These are phyloP conservation scores for Leccinum disarticulatum DNA, from an alignment of 768 basidiomycete genomes.

Conservation along the genomic window DNA sequence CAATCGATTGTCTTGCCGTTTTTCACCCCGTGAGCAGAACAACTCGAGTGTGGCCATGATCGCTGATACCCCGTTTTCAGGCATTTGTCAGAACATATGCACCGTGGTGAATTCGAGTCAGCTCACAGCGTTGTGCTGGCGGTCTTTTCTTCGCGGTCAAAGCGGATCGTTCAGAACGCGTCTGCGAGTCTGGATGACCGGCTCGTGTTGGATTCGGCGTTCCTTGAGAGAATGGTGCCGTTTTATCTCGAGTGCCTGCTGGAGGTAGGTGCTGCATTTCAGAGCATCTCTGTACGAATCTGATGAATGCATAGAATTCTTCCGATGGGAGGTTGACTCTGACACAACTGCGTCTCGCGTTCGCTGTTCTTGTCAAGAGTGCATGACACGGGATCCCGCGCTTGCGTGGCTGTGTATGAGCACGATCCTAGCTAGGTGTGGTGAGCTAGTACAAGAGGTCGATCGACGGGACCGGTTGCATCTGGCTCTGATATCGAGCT, in stretches of 20 bases:
- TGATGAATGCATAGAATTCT: conserved; percentile 51
- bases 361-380: conserved; percentile 64
- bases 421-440: conserved; percentile 50
- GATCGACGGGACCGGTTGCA: conserved; percentile 53
- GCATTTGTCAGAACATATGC: conserved; percentile 52
- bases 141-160: conserved; percentile 63
- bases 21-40: conserved; percentile 58
- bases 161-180: conserved; percentile 26
- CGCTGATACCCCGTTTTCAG: conserved; percentile 35
- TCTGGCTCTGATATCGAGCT: conserved; percentile 61
- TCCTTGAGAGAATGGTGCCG: conserved; percentile 61
- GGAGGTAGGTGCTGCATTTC: conserved; percentile 47
- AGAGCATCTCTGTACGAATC: conserved; percentile 1
- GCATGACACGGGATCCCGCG: conserved; percentile 46
- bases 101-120: conserved; percentile 82
- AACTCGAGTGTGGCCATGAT: neutral
- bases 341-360: conserved; percentile 71
- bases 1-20: conserved; percentile 56
- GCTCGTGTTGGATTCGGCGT: conserved; percentile 30
- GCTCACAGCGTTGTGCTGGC: conserved; percentile 83
- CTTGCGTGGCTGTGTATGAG: conserved; percentile 74
- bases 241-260: conserved; percentile 74
- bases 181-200: conserved; percentile 9
- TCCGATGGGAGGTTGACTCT: conserved; percentile 57
- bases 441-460: conserved; percentile 18